phyloP scores from a whole-genome alignment of 2,329 filamentous ascomycete species.

The Diaporthe sp. region DNA sequence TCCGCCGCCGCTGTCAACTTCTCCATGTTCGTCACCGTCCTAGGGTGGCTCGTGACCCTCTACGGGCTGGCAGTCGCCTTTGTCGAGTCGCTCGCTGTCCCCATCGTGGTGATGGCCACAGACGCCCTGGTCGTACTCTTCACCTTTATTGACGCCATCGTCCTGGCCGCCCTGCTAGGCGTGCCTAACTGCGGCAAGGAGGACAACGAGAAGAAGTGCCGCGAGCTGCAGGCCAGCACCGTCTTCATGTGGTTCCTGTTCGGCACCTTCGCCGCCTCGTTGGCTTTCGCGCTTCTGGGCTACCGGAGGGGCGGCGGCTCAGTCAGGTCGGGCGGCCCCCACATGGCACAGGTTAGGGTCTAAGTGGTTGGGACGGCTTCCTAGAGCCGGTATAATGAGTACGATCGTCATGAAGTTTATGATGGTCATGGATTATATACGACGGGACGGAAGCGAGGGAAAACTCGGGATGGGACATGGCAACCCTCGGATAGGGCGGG shows the following conservation, averaged over 20 bases:
- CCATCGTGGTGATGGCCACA: slow-evolving; percentile 66
- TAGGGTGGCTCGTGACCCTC: slow-evolving; percentile 76
- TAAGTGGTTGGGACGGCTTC: slow-evolving; percentile 47
- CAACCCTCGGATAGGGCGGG: neutral
- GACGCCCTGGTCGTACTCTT: slow-evolving; percentile 75
- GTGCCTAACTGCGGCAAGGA: slow-evolving; percentile 76
- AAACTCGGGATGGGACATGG: neutral
- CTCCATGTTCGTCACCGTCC: slow-evolving; percentile 77
- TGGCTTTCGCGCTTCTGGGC: slow-evolving; percentile 69
- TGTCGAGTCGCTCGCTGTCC: slow-evolving; percentile 65
- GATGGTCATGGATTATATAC: slow-evolving; percentile 1
- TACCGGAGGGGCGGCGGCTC: slow-evolving; percentile 66
- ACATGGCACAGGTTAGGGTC: slow-evolving; percentile 70
- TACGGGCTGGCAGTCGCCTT: slow-evolving; percentile 72
- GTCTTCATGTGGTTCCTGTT: slow-evolving; percentile 88
- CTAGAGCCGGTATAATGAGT: neutral
- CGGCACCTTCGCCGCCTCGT: slow-evolving; percentile 69
- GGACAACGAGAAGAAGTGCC: slow-evolving; percentile 75
- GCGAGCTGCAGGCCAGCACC: slow-evolving; percentile 79
- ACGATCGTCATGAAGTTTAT: slow-evolving; percentile 12
- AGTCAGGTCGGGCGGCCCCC: slow-evolving; percentile 59
- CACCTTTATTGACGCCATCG: slow-evolving; percentile 78
- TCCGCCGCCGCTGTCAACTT: slow-evolving; percentile 68
- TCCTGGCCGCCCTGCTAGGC: slow-evolving; percentile 78
- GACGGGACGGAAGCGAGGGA: slow-evolving; percentile 2